Evolutionary conservation across 1,284 basidiomycete species (phyloP).

Genomic region (Leccinum pallidistipes): DNA sequence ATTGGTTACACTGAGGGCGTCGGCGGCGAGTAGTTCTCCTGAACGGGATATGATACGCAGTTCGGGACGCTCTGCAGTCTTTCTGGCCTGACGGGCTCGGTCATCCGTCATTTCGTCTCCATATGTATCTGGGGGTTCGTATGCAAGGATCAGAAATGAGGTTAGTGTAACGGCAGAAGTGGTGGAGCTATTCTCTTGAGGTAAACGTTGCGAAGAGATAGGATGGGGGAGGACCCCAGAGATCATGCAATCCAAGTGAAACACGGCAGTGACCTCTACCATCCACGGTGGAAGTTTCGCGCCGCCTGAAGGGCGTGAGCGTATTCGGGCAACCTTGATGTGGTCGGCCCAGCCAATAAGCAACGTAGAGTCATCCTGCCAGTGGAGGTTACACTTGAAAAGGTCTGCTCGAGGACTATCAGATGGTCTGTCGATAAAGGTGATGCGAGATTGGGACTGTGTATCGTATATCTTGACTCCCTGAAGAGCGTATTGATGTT

Average conservation of each 20-base stretch:
- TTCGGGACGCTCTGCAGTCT: constrained; percentile 87
- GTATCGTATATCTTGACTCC: constrained; percentile 96
- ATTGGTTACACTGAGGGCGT: constrained; percentile 79
- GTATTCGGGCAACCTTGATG: constrained; percentile 88
- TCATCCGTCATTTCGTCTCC: constrained; percentile 72
- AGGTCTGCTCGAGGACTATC: constrained; percentile 89
- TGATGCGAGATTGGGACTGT: constrained; percentile 76
- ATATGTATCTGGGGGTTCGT: constrained; percentile 67
- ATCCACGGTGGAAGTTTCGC: constrained; percentile 48
- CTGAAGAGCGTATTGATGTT: constrained; percentile 36
- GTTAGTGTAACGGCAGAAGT: constrained; percentile 44
- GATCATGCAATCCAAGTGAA: constrained; percentile 96
- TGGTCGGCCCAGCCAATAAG: constrained; percentile 94
- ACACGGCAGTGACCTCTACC: constrained; percentile 89
- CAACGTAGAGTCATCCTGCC: constrained; percentile 90
- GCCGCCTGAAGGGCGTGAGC: constrained; percentile 52
- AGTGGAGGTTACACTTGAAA: constrained; percentile 89
- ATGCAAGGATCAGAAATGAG: constrained; percentile 85
- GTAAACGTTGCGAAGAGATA: constrained; percentile 33
- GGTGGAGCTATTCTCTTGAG: constrained; percentile 20
- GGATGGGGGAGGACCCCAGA: constrained; percentile 86
- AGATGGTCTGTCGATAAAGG: constrained; percentile 81
- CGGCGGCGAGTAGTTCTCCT: constrained; percentile 89
- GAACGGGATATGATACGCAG: constrained; percentile 86
- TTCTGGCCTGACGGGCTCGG: constrained; percentile 70